Percentiles rank a stretch among this genome's conserved stretches.
These are phyloP conservation scores for Hyphopichia homilentoma DNA, from an alignment of 805 yeast species.

Conservation along the genomic window DNA sequence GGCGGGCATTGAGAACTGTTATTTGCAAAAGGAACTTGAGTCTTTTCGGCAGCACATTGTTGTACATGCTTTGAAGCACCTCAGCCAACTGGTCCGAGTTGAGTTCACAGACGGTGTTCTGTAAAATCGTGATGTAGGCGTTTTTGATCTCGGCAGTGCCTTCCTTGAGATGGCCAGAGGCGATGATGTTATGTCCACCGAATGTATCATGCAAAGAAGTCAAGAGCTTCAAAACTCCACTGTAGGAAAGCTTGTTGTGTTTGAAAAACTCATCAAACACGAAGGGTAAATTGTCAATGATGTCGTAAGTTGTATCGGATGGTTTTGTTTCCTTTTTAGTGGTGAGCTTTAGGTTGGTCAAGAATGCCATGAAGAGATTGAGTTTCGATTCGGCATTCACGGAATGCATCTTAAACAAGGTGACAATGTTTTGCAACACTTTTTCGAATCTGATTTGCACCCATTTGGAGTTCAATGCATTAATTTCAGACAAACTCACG, in stretches of 20 bases:
- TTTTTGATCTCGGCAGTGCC: neutral
- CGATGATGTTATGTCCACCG: conserved; percentile 20
- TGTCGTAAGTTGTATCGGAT: conserved; percentile 27
- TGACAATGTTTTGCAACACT: conserved; percentile 21
- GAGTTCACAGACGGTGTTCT: neutral
- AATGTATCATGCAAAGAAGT: conserved; percentile 31
- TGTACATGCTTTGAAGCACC: neutral
- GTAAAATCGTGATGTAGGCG: neutral
- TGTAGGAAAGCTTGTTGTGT: conserved; percentile 13
- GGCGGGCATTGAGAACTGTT: neutral
- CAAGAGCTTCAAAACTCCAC: conserved; percentile 18
- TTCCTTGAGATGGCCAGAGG: neutral
- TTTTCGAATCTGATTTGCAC: conserved; percentile 26
- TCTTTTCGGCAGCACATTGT: no score
- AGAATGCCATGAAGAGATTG: conserved; percentile 18
- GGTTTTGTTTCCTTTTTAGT: conserved; percentile 28
- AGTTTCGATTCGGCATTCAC: conserved; percentile 22
- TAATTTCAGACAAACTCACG: conserved; percentile 24
- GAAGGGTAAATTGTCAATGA: conserved; percentile 28
- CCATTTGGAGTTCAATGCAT: conserved; percentile 33
- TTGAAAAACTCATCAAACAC: conserved; percentile 20
- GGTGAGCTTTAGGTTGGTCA: conserved; percentile 19
- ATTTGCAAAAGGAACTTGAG: neutral
- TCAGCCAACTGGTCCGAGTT: neutral
- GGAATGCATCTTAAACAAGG: conserved; percentile 20